These are phyloP conservation scores for Penicillium paneum DNA, from an alignment of 2,329 filamentous ascomycete species.

Conservation along the genomic window DNA sequence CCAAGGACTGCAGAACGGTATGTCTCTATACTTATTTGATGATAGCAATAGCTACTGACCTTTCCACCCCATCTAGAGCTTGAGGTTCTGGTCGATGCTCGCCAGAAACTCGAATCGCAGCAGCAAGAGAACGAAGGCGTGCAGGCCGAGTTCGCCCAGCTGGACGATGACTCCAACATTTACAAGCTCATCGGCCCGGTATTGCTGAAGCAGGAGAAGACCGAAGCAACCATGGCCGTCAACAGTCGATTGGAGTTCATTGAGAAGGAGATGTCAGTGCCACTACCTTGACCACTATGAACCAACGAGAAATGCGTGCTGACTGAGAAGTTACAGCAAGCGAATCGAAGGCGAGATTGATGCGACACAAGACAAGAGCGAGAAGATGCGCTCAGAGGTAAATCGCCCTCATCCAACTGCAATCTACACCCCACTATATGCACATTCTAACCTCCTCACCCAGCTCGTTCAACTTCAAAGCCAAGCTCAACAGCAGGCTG, in stretches of 20 bases:
- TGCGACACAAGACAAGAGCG: slow-evolving; percentile 61
- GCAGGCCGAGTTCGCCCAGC: slow-evolving; percentile 78
- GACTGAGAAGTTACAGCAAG: slow-evolving; percentile 47
- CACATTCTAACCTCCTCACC: slow-evolving; percentile 16
- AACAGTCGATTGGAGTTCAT: slow-evolving; percentile 91
- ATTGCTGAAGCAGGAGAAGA: slow-evolving; percentile 87
- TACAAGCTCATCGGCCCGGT: slow-evolving; percentile 96
- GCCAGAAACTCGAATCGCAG: slow-evolving; percentile 89
- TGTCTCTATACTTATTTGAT: slow-evolving; percentile 12
- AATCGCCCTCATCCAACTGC: slow-evolving; percentile 19
- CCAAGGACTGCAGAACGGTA: slow-evolving; percentile 80
- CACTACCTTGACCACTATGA: not conserved
- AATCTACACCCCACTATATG: not conserved
- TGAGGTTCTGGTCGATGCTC: slow-evolving; percentile 68
- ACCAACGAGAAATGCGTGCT: not conserved
- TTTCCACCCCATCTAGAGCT: slow-evolving; percentile 60
- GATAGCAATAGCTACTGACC: slow-evolving; percentile 9
- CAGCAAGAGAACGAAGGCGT: slow-evolving; percentile 89
- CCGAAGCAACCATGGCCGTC: slow-evolving; percentile 85
- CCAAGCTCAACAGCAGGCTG: slow-evolving; percentile 36
- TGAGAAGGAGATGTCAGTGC: slow-evolving; percentile 78
- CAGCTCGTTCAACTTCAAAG: slow-evolving; percentile 43
- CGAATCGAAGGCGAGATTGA: slow-evolving; percentile 65
- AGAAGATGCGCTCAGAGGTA: slow-evolving; percentile 64
- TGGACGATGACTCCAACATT: slow-evolving; percentile 80